These are phyloP conservation scores for Thermochaetoides thermophila DNA, from an alignment of 495 filamentous ascomycete genomes.

Conservation along the genomic window DNA sequence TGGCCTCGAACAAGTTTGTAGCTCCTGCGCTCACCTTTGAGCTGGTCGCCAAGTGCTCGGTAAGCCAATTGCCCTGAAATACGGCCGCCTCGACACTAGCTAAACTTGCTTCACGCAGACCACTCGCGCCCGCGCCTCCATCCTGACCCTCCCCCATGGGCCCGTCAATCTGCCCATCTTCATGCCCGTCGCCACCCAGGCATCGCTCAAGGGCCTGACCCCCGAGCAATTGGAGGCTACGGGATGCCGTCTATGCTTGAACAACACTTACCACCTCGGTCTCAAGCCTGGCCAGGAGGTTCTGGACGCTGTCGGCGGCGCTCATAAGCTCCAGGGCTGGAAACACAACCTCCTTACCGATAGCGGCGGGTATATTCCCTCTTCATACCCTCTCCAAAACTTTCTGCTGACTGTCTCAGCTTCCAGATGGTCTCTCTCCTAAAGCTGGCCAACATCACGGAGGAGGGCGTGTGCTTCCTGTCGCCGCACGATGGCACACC, in stretches of 20 bases:
- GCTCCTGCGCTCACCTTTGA: conserved; percentile 63
- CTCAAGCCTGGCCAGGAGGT: conserved; percentile 85
- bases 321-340: conserved; percentile 91
- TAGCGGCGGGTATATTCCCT: conserved; percentile 72
- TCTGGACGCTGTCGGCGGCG: conserved; percentile 74
- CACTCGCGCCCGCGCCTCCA: conserved; percentile 87
- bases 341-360: conserved; percentile 89
- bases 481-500: conserved; percentile 87
- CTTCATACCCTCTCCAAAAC: neutral
- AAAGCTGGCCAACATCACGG: conserved; percentile 85
- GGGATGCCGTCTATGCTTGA: conserved; percentile 80
- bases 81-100: neutral
- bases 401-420: conserved; percentile 29
- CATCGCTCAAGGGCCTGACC: conserved; percentile 85
- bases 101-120: conserved; percentile 43
- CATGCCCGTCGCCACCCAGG: conserved; percentile 98
- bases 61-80: conserved; percentile 25
- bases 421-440: conserved; percentile 98
- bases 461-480: conserved; percentile 88
- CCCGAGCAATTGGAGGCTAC: conserved; percentile 81
- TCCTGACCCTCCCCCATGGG: conserved; percentile 81
- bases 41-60: conserved; percentile 68
- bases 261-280: conserved; percentile 96
- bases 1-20: conserved; percentile 29
- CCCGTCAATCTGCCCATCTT: conserved; percentile 81